phyloP scores from a whole-genome alignment of 345 rosid genomes.

The Iberis pinnata region DNA sequence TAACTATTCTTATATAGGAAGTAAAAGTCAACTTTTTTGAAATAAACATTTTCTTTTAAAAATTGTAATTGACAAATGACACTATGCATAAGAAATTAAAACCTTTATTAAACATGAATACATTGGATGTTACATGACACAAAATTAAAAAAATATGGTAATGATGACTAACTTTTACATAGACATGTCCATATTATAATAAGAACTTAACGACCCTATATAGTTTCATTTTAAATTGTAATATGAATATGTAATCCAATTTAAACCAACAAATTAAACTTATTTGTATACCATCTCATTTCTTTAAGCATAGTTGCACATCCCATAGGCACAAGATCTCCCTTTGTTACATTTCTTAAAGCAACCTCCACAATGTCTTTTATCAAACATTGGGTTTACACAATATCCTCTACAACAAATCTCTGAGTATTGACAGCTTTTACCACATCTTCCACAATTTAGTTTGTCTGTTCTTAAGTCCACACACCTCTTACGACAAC shows the following conservation, averaged over 20 bases:
- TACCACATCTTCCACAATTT: constrained; percentile 55
- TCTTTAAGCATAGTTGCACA: constrained; percentile 50
- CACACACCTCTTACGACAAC: constrained; percentile 57
- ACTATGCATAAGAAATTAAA: not conserved
- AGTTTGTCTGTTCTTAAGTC: constrained; percentile 31
- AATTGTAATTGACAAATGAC: too few relatives aligned
- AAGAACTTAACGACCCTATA: not conserved
- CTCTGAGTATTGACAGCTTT: constrained; percentile 42
- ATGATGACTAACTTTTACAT: too few relatives aligned
- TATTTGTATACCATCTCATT: not conserved
- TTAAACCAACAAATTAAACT: constrained; percentile 17
- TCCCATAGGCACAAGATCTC: constrained; percentile 40
- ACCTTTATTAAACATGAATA: constrained; percentile 6
- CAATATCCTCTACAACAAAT: constrained; percentile 52
- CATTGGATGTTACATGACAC: constrained; percentile 17
- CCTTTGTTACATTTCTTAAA: constrained; percentile 50
- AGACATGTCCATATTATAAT: too few relatives aligned
- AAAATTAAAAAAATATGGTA: constrained; percentile 14
- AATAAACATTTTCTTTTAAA: too few relatives aligned
- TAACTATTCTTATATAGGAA: not conserved
- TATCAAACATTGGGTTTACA: constrained; percentile 47
- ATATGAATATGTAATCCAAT: constrained; percentile 17
- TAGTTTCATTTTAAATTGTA: too few relatives aligned
- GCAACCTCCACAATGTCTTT: constrained; percentile 56
- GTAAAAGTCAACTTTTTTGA: constrained; percentile 22